A percentile compares a stretch with the other conserved stretches of the same genome.
phyloP scores from a whole-genome alignment of 768 basidiomycete species.

The Crepidotus variabilis region DNA sequence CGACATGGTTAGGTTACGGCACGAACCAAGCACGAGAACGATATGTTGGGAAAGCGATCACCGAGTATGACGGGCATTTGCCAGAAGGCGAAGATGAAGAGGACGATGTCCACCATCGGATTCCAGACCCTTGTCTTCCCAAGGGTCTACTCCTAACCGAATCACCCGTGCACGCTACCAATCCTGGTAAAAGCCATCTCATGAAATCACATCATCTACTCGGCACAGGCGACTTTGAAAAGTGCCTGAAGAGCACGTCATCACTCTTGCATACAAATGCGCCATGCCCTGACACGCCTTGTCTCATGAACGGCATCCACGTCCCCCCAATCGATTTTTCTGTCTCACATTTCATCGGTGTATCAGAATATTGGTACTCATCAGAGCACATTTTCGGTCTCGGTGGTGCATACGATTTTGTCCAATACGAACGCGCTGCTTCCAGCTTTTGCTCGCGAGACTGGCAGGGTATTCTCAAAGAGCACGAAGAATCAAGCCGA shows the following conservation, averaged over 20 bases:
- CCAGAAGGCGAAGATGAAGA: constrained; percentile 24
- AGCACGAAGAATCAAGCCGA: constrained; percentile 56
- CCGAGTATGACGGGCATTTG: constrained; percentile 46
- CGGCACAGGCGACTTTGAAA: constrained; percentile 89
- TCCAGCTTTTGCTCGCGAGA: constrained; percentile 75
- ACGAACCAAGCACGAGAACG: constrained; percentile 96
- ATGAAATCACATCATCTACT: constrained; percentile 56
- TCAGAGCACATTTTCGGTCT: constrained; percentile 95
- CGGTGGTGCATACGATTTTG: constrained; percentile 93
- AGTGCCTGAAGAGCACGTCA: constrained; percentile 69
- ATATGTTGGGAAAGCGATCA: constrained; percentile 71
- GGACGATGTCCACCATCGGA: constrained; percentile 27
- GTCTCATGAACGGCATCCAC: constrained; percentile 91
- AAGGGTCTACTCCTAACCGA: constrained; percentile 64
- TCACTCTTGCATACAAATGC: constrained; percentile 80
- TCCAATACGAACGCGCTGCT: constrained; percentile 93
- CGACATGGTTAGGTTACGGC: constrained; percentile 98
- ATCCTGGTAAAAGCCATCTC: constrained; percentile 36
- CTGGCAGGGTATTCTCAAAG: constrained; percentile 72
- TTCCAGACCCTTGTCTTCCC: constrained; percentile 91
- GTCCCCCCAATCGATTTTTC: constrained; percentile 94
- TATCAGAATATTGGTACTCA: constrained; percentile 99
- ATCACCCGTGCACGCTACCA: constrained; percentile 39
- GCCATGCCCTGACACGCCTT: constrained; percentile 81
- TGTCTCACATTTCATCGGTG: constrained; percentile 91